Evolutionary conservation across 208 protist genomes (phyloP), one percentile per base, ranked within the genome.

Genomic region (Leishmania turanica): DNA sequence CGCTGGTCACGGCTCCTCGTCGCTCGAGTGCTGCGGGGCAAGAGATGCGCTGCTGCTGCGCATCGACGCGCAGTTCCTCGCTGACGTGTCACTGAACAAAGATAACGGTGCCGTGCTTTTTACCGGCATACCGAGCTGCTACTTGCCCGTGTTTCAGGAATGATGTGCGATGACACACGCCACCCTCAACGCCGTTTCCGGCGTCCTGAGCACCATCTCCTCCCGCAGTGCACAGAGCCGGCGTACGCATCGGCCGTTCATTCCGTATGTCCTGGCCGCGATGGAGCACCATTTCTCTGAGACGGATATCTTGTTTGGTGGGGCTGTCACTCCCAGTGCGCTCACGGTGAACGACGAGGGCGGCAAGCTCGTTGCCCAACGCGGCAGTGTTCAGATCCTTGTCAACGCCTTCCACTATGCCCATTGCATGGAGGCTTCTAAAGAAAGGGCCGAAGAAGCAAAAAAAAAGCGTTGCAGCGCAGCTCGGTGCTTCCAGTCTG

Each of bases 121-220:
- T 45, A 94, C 92, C 81, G 92, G 91, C 47, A 65, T 96, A 21
- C 88, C 89, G 27, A 77, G 86, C 53, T 87, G 80, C 37, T 96
- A 91, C 79, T 80, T 96, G 42, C 34, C 95, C 13, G 60, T 97
- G 62, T 81, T 97, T 54, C 91, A 90, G 65, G 78, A 85, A 21
- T 82, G 90, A 77, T 74, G 64, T 9, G 66, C 79, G 42, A 78
- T 97, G 27, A 79, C 87, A 15, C 60, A 78, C 6, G 87, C 90
- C 47, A 94, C 88, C 42, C 81, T 97, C 60, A 93, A 90, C 81
- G 86, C 86, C 82, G 78, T 93, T 24, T 94, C 95, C 73, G 94
- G 96, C 73, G 75, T 96, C 8, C 87, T 93, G 49, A 91, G 89
- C 78, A 97, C 94, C 19, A 77, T 97, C 58, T 75, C 89, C 42